Evolutionary conservation across 345 rosid genomes (phyloP), one percentile per base, ranked within the genome.

Genomic region (Brassica nigra): DNA sequence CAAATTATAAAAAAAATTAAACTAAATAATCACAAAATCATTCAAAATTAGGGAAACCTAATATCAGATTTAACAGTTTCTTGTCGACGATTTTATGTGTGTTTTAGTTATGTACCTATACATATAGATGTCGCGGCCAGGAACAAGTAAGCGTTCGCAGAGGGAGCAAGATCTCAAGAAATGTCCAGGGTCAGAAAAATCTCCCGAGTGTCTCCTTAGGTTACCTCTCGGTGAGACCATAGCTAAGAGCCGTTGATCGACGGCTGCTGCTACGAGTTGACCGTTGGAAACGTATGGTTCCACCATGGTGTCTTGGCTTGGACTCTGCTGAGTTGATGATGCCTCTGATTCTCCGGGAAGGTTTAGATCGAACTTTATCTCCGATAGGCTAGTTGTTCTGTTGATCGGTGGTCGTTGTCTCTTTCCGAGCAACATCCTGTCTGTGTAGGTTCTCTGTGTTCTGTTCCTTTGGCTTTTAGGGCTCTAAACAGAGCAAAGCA

Each of bases 41-140:
- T 28, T 11, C 9, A 37, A 18, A 74, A 74, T 62, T n/a, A 73
- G 2, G 9, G 1, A 71, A 57, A 6, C 3, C 5, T 2, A 4
- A 5, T 33, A 34, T 33, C 31, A 47, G 55, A 47, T 47, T 31
- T 14, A 47, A 47, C 6, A 47, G 16, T 47, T 12, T 47, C 6
- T 14, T 4, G 16, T 47, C 47, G 47, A 10, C 10, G 47, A 39
- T 39, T 47, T 14, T 47, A 12, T 12, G 15, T 47, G 15, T 12
- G 15, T 12, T 47, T 47, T 4, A 14, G 15, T 47, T 47, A 52
- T 52, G 57, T 15, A 94, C 98, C 91, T 91, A 76, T 94, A 94
- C 97, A 94, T 94, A 77, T 88, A 94, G 81, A 94, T 92, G 79
- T 94, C 97, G 11, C 92, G 97, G 77, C 91, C 90, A 0, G 97